Conservation (phyloP, 371 early-diverging fungal genomes). For the Mycotypha africana region DNA sequence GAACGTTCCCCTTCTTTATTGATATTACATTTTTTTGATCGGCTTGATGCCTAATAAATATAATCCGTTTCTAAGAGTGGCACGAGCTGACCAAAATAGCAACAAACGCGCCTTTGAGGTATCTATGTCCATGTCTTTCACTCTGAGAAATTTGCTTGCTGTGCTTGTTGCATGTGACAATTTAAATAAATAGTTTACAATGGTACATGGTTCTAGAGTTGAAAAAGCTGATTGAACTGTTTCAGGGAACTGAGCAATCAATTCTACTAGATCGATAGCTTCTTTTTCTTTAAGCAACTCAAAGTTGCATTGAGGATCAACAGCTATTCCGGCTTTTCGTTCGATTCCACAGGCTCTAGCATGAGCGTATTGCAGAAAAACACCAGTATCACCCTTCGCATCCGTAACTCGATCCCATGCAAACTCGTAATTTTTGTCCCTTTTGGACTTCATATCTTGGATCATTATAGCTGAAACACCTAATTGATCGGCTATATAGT, state of each 20-base stretch:
- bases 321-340: conserved; percentile 14
- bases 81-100: conserved; percentile 68
- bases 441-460: conserved; percentile 91
- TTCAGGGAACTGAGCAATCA: conserved; percentile 85
- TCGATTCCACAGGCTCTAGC: conserved; percentile 79
- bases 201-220: conserved; percentile 82
- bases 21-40: conserved; percentile 79
- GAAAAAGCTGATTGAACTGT: conserved; percentile 50
- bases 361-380: conserved; percentile 96
- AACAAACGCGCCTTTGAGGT: conserved; percentile 77
- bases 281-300: conserved; percentile 63
- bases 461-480: conserved; percentile 86
- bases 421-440: conserved; percentile 95
- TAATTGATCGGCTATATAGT: conserved; percentile 56
- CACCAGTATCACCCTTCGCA: conserved; percentile 96
- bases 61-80: conserved; percentile 76
- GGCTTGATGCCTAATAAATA: conserved; percentile 70
- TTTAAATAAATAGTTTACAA: conserved; percentile 86
- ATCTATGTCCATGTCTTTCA: conserved; percentile 60
- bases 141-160: conserved; percentile 69
- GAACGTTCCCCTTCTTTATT: too few species aligned
- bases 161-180: conserved; percentile 77
- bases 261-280: conserved; percentile 64
- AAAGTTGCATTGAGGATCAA: conserved; percentile 24
- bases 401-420: conserved; percentile 91